Evolutionary conservation across 805 yeast species (phyloP).

Genomic region (Priceomyces carsonii): DNA sequence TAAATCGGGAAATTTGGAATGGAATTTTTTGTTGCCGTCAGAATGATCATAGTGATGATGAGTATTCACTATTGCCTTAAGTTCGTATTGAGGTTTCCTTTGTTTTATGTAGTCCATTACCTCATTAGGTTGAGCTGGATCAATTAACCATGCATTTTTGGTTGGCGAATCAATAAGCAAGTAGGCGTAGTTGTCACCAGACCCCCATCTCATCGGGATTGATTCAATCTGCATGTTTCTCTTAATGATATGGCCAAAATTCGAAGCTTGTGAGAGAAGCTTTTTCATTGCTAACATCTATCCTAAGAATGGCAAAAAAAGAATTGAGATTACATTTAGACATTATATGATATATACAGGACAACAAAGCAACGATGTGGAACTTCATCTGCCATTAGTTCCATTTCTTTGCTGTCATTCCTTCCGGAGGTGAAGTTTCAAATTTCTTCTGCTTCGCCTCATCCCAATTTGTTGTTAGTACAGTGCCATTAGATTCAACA

Average conservation of each 20-base stretch:
- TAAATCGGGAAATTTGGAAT: slow-evolving; percentile 41
- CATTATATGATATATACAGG: slow-evolving; percentile 8
- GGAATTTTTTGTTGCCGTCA: slow-evolving; percentile 69
- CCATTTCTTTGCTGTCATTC: slow-evolving; percentile 63
- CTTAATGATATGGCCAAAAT: too few relatives aligned
- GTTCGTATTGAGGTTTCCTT: slow-evolving; percentile 42
- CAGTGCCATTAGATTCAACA: slow-evolving; percentile 91
- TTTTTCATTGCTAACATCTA: too few relatives aligned
- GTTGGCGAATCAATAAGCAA: slow-evolving; percentile 68
- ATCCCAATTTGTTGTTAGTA: slow-evolving; percentile 90
- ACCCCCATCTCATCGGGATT: slow-evolving; percentile 93
- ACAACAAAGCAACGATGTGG: background rate
- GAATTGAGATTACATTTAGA: too few relatives aligned
- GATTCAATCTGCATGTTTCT: slow-evolving; percentile 78
- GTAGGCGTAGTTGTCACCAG: slow-evolving; percentile 90
- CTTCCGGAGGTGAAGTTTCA: slow-evolving; percentile 74
- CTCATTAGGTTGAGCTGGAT: slow-evolving; percentile 88
- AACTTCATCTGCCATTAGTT: too few relatives aligned
- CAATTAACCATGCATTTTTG: slow-evolving; percentile 77
- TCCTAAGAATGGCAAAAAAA: too few relatives aligned
- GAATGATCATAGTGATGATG: slow-evolving; percentile 97
- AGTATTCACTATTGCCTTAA: slow-evolving; percentile 84
- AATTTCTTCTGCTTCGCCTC: slow-evolving; percentile 71
- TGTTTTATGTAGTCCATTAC: slow-evolving; percentile 47
- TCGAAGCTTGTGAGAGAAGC: too few relatives aligned